Conservation (phyloP, 1,284 basidiomycete genomes). For the Moniliophthora roreri region DNA sequence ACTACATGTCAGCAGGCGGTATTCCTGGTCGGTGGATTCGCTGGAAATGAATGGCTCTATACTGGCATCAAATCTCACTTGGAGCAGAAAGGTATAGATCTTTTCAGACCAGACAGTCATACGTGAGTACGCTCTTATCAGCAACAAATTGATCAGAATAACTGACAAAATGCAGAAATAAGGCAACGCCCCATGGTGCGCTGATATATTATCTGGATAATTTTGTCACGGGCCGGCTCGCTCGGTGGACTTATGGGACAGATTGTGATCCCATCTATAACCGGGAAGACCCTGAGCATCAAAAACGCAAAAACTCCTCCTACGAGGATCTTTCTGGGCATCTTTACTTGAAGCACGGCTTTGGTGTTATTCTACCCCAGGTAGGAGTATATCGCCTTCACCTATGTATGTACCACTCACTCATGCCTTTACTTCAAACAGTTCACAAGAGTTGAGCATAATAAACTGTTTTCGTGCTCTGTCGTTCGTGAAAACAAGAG, state of each 20-base stretch:
- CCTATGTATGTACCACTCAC: background rate
- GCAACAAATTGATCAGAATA: too few relatives aligned
- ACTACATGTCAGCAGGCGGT: slow-evolving; percentile 13
- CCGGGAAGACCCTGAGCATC: slow-evolving; percentile 28
- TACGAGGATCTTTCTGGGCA: slow-evolving; percentile 20
- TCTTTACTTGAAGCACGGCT: slow-evolving; percentile 29
- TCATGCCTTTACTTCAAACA: background rate
- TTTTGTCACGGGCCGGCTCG: slow-evolving; percentile 33
- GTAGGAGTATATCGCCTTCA: background rate
- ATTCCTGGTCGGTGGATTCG: slow-evolving; percentile 24
- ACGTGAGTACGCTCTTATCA: slow-evolving; percentile 40
- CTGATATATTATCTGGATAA: slow-evolving; percentile 39
- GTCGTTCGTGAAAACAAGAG: slow-evolving; percentile 12
- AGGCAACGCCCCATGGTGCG: slow-evolving; percentile 45
- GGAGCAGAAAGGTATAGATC: slow-evolving; percentile 22
- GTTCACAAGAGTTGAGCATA: slow-evolving; percentile 31
- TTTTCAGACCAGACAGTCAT: slow-evolving; percentile 43
- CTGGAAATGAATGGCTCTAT: slow-evolving; percentile 19
- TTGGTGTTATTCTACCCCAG: slow-evolving; percentile 16
- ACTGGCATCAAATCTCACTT: slow-evolving; percentile 26
- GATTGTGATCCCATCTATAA: slow-evolving; percentile 26
- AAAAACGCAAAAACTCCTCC: slow-evolving; percentile 22
- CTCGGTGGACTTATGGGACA: slow-evolving; percentile 34
- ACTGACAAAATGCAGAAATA: too few relatives aligned
- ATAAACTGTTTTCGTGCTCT: slow-evolving; percentile 28